These are phyloP conservation scores for Lolium rigidum DNA, from an alignment of 176 grass and related monocot species.

Conservation along the genomic window DNA sequence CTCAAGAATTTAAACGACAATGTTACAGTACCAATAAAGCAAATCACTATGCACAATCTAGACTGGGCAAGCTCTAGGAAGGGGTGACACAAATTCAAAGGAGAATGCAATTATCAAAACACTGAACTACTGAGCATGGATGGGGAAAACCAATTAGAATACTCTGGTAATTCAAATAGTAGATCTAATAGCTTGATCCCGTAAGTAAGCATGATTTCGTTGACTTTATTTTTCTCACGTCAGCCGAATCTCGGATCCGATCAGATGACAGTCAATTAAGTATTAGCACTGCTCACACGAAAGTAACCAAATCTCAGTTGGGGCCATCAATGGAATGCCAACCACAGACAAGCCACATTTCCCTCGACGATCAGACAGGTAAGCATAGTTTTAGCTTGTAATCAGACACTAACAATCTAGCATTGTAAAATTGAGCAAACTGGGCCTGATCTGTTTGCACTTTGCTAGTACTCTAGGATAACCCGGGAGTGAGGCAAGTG, in stretches of 20 bases:
- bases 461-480: neutral
- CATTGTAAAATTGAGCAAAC: neutral
- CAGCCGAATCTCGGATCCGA: slow-evolving; percentile 35
- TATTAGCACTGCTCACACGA: neutral
- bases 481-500: neutral
- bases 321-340: slow-evolving; percentile 1
- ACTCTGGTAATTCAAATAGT: neutral
- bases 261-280: neutral
- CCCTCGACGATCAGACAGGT: neutral
- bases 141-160: neutral
- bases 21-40: neutral
- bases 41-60: neutral
- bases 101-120: neutral
- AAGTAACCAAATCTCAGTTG: neutral
- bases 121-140: neutral
- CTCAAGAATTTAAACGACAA: neutral
- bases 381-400: neutral
- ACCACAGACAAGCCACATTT: slow-evolving; percentile 1
- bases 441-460: neutral
- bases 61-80: neutral
- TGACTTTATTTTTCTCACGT: slow-evolving; percentile 16
- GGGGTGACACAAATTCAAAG: neutral
- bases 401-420: slow-evolving; percentile 2
- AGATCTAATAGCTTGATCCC: neutral
- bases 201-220: neutral